These are phyloP conservation scores for Lojkania enalia DNA, from an alignment of 2,329 filamentous ascomycete genomes.

Conservation along the genomic window DNA sequence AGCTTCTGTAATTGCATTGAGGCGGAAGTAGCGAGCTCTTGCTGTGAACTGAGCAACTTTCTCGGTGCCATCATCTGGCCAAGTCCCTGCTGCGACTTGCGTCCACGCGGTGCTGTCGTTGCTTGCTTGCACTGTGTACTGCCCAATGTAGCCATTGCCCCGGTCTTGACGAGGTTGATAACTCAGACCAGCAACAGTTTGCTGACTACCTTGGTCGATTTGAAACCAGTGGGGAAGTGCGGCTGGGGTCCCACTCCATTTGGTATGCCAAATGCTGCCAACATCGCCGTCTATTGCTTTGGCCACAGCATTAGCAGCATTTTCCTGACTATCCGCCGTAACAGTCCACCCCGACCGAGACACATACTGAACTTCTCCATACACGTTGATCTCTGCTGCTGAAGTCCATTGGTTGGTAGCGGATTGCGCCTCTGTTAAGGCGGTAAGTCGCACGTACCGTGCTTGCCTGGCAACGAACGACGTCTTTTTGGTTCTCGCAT, in stretches of 20 bases:
- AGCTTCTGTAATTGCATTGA: conserved; percentile 22
- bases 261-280: conserved; percentile 21
- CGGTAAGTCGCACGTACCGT: conserved; percentile 29
- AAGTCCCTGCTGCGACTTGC: conserved; percentile 18
- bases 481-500: conserved; percentile 26
- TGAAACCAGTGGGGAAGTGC: conserved; percentile 23
- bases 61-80: conserved; percentile 18
- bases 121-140: conserved; percentile 17
- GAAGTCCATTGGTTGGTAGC: conserved; percentile 23
- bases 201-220: conserved; percentile 19
- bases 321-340: conserved; percentile 18
- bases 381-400: conserved; percentile 31
- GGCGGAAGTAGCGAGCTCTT: conserved; percentile 21
- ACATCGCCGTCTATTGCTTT: conserved; percentile 18
- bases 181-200: conserved; percentile 15
- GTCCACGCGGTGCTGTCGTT: conserved; percentile 20
- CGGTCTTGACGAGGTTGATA: conserved; percentile 16
- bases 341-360: conserved; percentile 18
- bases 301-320: conserved; percentile 2
- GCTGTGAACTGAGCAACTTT: conserved; percentile 17
- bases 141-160: conserved; percentile 23
- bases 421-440: conserved; percentile 27
- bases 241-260: conserved; percentile 5
- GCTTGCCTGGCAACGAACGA: conserved; percentile 25
- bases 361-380: conserved; percentile 19